Evolutionary conservation across 176 grass and related monocot species (phyloP), one percentile per base, ranked within the genome.

Genomic region (Raddia distichophylla): DNA sequence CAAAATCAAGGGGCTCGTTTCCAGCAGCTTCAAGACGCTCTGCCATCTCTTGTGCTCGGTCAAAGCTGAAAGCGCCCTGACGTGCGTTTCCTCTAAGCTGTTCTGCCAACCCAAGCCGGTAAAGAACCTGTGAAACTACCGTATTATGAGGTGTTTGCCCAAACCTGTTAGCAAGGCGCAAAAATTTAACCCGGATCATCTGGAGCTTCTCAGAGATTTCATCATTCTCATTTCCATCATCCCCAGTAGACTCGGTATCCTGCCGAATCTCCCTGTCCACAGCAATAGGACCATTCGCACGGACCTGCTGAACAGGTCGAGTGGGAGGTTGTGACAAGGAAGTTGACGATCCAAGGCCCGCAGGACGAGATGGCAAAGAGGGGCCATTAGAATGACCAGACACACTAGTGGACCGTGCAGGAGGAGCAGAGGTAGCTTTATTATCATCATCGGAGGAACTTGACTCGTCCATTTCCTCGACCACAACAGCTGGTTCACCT

Each of bases 61-160:
- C 90, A 84, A 86, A 95, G 60, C 86, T 89, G 71, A 95, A 92
- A 55, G 81, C 79, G 57, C 88, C 90, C 64, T 87, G 51, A 69
- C 74, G 82, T 33, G 88, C 77, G 56, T 78, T 98, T 91, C 92
- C 87, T 53, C 87, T 85, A 56, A 98, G 89, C 82, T 98, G 95
- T 75, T 98, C 95, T 65, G 95, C 95, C 77, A 98, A 80, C 33
- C 95, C 95, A 71, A 98, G 88, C 46, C 95, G 86, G 62, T 98
- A 98, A 19, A 98, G 80, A 84, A 98, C 95, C 82, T 98, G 95
- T 27, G 95, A 94, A 83, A 98, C 95, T 44, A 98, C 92, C 79
- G 91, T 92, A 78, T 98, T 95, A 69, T 95, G 90, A 77, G 88
- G 79, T 2, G 95, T 93, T 78, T 98, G 92, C 42, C 95, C 95